These are phyloP conservation scores for Penicillium brasilianum DNA, from an alignment of 2,329 filamentous ascomycete species.

Conservation along the genomic window DNA sequence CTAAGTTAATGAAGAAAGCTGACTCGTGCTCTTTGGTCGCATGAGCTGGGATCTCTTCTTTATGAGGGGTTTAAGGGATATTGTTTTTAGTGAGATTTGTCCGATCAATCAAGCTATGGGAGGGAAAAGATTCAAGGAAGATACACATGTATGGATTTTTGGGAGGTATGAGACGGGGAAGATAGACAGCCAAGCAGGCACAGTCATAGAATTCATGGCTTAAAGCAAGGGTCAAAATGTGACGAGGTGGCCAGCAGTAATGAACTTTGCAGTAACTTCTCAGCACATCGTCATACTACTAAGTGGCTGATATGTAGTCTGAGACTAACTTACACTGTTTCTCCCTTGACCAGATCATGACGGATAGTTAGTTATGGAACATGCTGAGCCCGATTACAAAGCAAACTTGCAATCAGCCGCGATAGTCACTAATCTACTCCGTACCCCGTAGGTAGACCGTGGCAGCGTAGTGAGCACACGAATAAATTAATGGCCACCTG, in stretches of 20 bases:
- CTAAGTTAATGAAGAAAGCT: neutral
- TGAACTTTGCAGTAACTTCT: neutral
- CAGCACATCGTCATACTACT: neutral
- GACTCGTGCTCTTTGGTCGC: neutral
- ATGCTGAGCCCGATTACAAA: neutral
- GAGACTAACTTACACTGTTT: neutral
- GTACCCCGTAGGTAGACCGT: too few relatives aligned
- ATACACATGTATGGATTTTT: too few relatives aligned
- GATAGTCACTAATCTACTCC: neutral
- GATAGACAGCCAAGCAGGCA: too few relatives aligned
- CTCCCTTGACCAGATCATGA: neutral
- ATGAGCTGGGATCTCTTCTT: neutral
- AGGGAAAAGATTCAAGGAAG: too few relatives aligned
- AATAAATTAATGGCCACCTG: neutral
- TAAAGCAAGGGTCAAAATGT: neutral
- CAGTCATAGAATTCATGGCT: too few relatives aligned
- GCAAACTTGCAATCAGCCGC: neutral
- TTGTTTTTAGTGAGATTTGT: too few relatives aligned
- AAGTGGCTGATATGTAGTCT: neutral
- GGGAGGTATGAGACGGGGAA: too few relatives aligned
- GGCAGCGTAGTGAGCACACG: neutral
- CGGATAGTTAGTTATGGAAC: neutral
- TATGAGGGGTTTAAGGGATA: too few relatives aligned
- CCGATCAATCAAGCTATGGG: too few relatives aligned
- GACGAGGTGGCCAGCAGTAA: neutral